Conservation (phyloP, 306 rosid genomes). For the Cucumis hystrix region DNA sequence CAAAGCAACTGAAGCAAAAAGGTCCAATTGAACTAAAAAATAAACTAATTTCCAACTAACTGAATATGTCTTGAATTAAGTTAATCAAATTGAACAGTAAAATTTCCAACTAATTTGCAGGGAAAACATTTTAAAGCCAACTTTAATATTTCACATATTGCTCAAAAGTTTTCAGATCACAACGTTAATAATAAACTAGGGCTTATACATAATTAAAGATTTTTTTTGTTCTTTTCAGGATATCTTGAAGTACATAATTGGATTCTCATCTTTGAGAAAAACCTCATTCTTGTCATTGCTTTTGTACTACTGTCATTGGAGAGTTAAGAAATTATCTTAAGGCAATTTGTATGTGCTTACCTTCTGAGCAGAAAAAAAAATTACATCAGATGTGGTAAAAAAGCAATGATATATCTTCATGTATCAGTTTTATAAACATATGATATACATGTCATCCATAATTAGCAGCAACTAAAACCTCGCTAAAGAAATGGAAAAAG, state of each 20-base stretch:
- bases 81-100: background rate
- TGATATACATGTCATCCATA: background rate
- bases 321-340: background rate
- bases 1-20: background rate
- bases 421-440: background rate
- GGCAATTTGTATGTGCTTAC: background rate
- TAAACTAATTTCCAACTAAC: background rate
- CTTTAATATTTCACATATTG: background rate
- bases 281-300: background rate
- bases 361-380: background rate
- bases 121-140: background rate
- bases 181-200: background rate
- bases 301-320: background rate
- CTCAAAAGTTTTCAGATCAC: background rate
- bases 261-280: background rate
- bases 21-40: background rate
- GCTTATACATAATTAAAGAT: background rate
- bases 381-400: background rate
- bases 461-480: background rate
- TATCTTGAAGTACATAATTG: background rate
- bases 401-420: background rate
- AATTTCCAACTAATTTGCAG: background rate
- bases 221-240: background rate
- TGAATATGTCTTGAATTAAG: background rate
- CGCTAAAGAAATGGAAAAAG: constrained; percentile 1